These are phyloP conservation scores for Lactarius hatsudake DNA, from an alignment of 768 basidiomycete species.

Conservation along the genomic window DNA sequence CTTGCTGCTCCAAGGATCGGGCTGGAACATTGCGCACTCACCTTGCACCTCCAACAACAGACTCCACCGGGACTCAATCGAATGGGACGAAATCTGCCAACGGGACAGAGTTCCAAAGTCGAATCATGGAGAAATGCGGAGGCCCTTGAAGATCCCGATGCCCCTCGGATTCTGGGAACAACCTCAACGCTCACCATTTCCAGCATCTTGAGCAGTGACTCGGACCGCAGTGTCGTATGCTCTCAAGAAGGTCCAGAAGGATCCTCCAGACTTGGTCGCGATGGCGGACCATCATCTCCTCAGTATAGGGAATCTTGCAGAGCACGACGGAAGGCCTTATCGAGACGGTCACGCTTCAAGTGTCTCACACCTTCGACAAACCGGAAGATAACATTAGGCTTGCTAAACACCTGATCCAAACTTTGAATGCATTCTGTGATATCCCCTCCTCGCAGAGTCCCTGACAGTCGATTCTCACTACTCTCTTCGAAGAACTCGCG, in stretches of 20 bases:
- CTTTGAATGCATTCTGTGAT: conserved; percentile 92
- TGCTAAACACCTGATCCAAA: conserved; percentile 96
- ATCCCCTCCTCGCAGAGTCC: conserved; percentile 81
- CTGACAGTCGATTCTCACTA: conserved; percentile 81
- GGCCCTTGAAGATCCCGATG: conserved; percentile 20
- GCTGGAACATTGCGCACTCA: conserved; percentile 32
- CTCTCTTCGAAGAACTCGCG: conserved; percentile 89
- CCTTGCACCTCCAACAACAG: conserved; percentile 6
- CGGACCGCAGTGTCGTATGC: conserved; percentile 86
- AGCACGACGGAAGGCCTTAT: conserved; percentile 81
- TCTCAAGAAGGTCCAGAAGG: conserved; percentile 87
- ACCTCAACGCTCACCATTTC: conserved; percentile 82
- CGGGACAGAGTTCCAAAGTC: conserved; percentile 23
- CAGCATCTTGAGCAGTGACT: conserved; percentile 85
- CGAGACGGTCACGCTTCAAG: conserved; percentile 86
- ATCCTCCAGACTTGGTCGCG: conserved; percentile 75
- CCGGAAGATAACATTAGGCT: conserved; percentile 86
- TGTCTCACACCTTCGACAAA: conserved; percentile 88
- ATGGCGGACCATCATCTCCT: conserved; percentile 62
- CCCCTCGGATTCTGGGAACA: conserved; percentile 42
- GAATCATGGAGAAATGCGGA: conserved; percentile 24
- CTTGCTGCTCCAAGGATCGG: conserved; percentile 61
- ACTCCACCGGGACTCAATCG: neutral
- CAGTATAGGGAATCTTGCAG: conserved; percentile 76
- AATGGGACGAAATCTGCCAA: conserved; percentile 16